Conservation (phyloP, 2,329 filamentous ascomycete species). For the Arthroderma uncinatum region DNA sequence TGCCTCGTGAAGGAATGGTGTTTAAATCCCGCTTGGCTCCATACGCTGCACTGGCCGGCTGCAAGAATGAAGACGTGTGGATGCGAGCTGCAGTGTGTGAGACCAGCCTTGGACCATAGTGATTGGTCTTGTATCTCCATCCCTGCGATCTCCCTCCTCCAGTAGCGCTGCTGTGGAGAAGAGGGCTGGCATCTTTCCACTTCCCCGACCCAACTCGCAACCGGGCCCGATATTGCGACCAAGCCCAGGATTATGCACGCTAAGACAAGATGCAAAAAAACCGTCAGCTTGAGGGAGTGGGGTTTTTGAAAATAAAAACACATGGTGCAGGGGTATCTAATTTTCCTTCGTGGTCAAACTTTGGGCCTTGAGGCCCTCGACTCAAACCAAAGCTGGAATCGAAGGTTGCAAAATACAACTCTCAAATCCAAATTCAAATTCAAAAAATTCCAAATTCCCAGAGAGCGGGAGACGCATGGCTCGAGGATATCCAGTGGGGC, state of each 20-base stretch:
- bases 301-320: background rate
- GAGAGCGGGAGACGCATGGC: background rate
- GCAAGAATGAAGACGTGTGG: background rate
- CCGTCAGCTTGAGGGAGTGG: no score
- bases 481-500: background rate
- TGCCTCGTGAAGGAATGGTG: background rate
- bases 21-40: conserved; percentile 1
- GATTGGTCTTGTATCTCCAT: background rate
- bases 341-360: background rate
- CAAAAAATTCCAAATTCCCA: conserved; percentile 5
- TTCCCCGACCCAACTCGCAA: background rate
- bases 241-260: background rate
- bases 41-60: background rate
- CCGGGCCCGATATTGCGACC: background rate
- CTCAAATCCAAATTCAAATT: conserved; percentile 1
- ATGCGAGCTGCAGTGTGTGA: conserved; percentile 3
- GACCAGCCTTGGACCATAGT: conserved; percentile 6
- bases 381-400: background rate
- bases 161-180: background rate
- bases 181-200: conserved; percentile 4
- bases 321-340: background rate
- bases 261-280: background rate
- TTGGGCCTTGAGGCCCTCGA: background rate
- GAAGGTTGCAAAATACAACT: background rate
- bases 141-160: background rate